Base-by-base conservation (phyloP, 306 rosid species). In the Adenanthera pavonina region DNA sequence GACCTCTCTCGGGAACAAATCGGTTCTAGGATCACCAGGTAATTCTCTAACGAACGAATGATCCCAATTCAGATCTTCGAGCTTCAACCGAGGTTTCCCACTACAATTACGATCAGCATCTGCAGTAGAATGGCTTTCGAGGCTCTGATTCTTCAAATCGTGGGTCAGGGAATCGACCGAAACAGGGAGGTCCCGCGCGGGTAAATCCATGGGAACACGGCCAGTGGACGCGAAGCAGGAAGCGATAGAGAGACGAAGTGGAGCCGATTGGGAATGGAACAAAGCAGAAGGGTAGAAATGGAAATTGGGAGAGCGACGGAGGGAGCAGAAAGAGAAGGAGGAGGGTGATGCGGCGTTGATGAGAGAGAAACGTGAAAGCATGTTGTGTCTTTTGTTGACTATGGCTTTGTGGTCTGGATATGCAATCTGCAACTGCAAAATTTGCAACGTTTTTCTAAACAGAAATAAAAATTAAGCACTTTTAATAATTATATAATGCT, bases 1-100 rank as follows among this genome's bases (percentile, higher is more conserved):
- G 20, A 91, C 98, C 99, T 95, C 94, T 80, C 99, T 83, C 0
- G 97, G 99, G 51, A 85, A 77, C 40, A 79, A 68, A 81, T 95
- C 98, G 68, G 92, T 81, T 61, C 93, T 86, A 9, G 92, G 94
- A 89, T 95, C 99, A 51, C 90, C 84, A 25, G 99, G 98, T 60
- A 96, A 81, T 48, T 74, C 88, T 56, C 92, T 72, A 2, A 90
- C 91, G 16, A 96, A 93, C 2, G 99, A 92, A 80, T 96, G 85
- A 36, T 96, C 97, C 99, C 99, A 96, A 77, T 84, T 89, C 47
- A 95, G 97, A 92, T 90, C 94, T 78, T 95, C 85, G 33, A 95
- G 99, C 73, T 72, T 89, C 81, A 67, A 51, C 54, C 78, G 43
- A 2, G 51, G 74, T 20, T 46, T 67, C 75, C 36, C 74, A 35